Evolutionary conservation across 1,284 basidiomycete species (phyloP), one percentile per base, ranked within the genome.

Genomic region (Ceratobasidium sp.): DNA sequence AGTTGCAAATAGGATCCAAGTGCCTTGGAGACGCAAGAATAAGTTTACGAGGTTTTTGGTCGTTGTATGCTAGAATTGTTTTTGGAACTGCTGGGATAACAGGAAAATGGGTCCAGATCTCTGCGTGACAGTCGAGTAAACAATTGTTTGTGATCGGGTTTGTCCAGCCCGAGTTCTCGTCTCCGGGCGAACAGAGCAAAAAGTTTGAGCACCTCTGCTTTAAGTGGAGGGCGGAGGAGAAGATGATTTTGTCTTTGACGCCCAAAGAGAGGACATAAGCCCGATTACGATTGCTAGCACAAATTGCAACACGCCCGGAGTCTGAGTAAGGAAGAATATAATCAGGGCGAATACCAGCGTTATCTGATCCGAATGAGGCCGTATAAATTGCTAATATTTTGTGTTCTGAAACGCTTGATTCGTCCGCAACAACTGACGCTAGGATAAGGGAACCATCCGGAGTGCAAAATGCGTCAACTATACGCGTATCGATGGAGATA

Each of bases 31-130:
- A 87, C n/a, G 89, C 83, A 75, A 91, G 91, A 4, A 13, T 89
- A 82, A 1, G 82, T 83, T 48, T 54, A 26, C 83, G 85, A 3
- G 79, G 78, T 15, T 81, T 80, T 33, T 86, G 81, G 6, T 81
- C 80, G 33, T 81, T 80, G 1, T 84, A 85, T 0, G 86, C 83
- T 23, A 88, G 86, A 0, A 87, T 88, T 13, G 38, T 56, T 15
- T 71, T 85, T 56, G 85, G 86, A 44, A 92, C 86, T 0, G 90
- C 89, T 1, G 90, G 85, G 0, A 89, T 80, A 10, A 91, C 90
- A 0, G 91, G 90, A 80, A 90, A 91, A 2, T 90, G 88, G 2
- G 87, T 89, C 90, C 90, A 91, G 59, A 91, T 87, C n/a, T 91
- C 90, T 0, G 85, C 81, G 76, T 90, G 87, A 71, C 89, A 90